These are phyloP conservation scores for Meira miltonrushii DNA, from an alignment of 1,284 basidiomycete species.

Conservation along the genomic window DNA sequence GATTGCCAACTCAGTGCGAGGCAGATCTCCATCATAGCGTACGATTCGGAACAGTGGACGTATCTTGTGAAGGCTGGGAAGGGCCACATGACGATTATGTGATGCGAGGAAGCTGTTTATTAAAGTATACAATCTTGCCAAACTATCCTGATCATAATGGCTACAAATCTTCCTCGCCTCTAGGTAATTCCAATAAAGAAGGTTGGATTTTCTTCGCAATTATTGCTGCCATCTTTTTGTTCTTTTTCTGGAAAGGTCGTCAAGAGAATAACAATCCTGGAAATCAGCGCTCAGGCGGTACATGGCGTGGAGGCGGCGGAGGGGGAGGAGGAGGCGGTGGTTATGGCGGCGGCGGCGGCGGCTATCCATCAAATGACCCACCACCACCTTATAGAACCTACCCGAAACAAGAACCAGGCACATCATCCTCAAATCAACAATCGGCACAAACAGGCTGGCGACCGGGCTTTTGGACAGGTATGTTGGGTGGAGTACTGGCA, in stretches of 20 bases:
- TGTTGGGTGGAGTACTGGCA: slow-evolving; percentile 25
- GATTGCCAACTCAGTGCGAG: slow-evolving; percentile 62
- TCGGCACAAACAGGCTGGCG: slow-evolving; percentile 17
- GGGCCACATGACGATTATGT: slow-evolving; percentile 73
- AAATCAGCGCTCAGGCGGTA: neutral
- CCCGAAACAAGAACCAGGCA: slow-evolving; percentile 55
- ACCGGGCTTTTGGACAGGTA: slow-evolving; percentile 41
- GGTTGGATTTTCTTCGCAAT: neutral
- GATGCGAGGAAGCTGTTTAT: slow-evolving; percentile 63
- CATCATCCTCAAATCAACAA: neutral
- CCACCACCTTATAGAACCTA: slow-evolving; percentile 83
- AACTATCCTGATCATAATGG: slow-evolving; percentile 11
- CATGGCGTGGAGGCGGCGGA: slow-evolving; percentile 24
- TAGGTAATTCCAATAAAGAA: neutral
- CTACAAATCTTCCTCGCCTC: neutral
- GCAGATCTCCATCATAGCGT: slow-evolving; percentile 77
- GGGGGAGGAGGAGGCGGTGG: slow-evolving; percentile 33
- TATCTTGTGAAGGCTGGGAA: slow-evolving; percentile 84
- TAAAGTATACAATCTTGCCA: slow-evolving; percentile 27
- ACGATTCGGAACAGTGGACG: slow-evolving; percentile 72
- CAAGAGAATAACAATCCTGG: neutral
- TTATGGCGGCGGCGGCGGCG: slow-evolving; percentile 54
- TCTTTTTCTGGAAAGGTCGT: slow-evolving; percentile 17
- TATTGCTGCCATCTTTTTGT: slow-evolving; percentile 13
- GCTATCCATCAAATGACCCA: slow-evolving; percentile 59